A percentile compares a stretch with the other conserved stretches of the same genome.
Conservation (phyloP, 495 filamentous ascomycete species). For the Neurospora sublineolata region DNA sequence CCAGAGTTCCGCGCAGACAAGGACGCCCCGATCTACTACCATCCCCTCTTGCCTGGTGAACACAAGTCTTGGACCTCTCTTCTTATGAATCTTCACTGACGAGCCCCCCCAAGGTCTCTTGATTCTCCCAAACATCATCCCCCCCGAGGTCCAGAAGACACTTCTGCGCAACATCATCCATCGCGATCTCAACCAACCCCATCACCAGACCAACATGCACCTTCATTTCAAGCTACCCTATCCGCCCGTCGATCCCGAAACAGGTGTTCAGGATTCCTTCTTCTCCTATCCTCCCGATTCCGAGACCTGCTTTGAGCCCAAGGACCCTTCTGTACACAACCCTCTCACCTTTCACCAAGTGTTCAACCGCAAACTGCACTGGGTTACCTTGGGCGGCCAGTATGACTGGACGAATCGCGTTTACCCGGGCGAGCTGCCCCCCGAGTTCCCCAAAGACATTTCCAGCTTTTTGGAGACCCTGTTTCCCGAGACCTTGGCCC, state of each 20-base stretch:
- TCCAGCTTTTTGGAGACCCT: constrained; percentile 47
- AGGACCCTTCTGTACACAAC: constrained; percentile 56
- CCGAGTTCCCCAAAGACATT: constrained; percentile 64
- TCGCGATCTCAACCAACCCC: constrained; percentile 61
- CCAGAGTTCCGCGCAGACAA: constrained; percentile 10
- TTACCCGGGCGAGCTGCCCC: constrained; percentile 58
- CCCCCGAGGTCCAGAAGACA: constrained; percentile 50
- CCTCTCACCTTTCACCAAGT: constrained; percentile 53
- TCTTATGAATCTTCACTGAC: background rate
- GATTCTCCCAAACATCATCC: constrained; percentile 62
- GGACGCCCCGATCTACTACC: constrained; percentile 25
- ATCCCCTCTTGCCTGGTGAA: constrained; percentile 30
- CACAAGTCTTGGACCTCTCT: background rate
- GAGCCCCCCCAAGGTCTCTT: constrained; percentile 46
- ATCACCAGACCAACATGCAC: constrained; percentile 78
- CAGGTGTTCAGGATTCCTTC: constrained; percentile 24
- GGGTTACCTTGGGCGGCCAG: constrained; percentile 87
- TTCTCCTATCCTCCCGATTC: constrained; percentile 32
- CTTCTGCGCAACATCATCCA: constrained; percentile 64
- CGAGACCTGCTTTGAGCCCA: constrained; percentile 43
- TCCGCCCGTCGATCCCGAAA: constrained; percentile 22
- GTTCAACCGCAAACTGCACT: constrained; percentile 69
- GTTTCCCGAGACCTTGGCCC: constrained; percentile 60
- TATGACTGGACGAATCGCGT: constrained; percentile 85
- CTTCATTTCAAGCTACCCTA: constrained; percentile 71